Evolutionary conservation across 78 protist species (phyloP).

Genomic region (Dictyostelium firmibasis): DNA sequence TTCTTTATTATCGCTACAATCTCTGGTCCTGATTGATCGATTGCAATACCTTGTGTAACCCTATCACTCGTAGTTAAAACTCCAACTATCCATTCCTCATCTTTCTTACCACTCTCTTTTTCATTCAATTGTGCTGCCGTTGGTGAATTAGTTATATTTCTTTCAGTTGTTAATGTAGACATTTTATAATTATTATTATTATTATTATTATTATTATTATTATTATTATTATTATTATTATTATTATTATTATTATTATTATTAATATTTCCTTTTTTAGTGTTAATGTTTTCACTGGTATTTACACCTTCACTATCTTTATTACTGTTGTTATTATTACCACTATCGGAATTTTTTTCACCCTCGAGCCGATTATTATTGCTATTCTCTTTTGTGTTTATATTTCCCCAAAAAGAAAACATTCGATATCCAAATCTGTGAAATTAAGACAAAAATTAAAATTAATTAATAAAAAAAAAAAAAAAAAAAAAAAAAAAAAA

Average conservation of each 20-base stretch:
- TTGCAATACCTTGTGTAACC: conserved; percentile 33
- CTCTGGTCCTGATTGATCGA: conserved; percentile 74
- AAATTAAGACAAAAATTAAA: background rate
- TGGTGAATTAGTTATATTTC: conserved; percentile 1
- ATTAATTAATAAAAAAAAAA: background rate
- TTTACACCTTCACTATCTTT: too few species aligned
- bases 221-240: background rate
- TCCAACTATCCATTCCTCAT: conserved; percentile 8
- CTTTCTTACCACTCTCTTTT: background rate
- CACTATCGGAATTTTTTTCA: background rate
- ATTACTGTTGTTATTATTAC: too few species aligned
- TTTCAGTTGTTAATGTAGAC: background rate
- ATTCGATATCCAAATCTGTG: background rate
- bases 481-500: background rate
- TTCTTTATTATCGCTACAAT: conserved; percentile 18
- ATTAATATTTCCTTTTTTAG: background rate
- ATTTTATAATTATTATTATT: background rate
- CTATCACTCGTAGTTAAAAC: conserved; percentile 72
- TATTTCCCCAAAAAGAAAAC: conserved; percentile 5
- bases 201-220: background rate
- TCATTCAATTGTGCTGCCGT: background rate
- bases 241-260: background rate
- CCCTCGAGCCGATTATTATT: background rate
- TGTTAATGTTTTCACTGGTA: too few species aligned
- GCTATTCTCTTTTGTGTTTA: background rate